phyloP scores from a whole-genome alignment of 495 filamentous ascomycete species.

The Schizothecium vesticola region DNA sequence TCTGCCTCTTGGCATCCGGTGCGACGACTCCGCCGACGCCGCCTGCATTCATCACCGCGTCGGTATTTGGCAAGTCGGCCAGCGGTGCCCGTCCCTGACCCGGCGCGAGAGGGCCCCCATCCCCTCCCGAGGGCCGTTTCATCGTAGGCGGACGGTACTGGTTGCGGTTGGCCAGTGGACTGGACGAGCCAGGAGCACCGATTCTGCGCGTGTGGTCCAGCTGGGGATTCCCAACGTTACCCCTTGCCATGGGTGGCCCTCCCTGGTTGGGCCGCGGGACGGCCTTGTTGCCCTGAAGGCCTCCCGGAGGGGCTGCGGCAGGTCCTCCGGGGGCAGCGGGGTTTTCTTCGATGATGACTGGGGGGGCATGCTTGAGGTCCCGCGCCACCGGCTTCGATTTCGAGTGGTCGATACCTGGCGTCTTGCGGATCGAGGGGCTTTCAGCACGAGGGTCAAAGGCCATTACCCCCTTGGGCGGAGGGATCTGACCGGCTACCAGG shows the following conservation, averaged over 20 bases:
- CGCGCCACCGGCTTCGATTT: slow-evolving; percentile 61
- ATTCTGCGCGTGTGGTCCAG: slow-evolving; percentile 64
- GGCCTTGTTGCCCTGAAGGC: not conserved
- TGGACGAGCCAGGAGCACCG: slow-evolving; percentile 60
- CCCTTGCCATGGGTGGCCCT: slow-evolving; percentile 21
- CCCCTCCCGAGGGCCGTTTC: slow-evolving; percentile 37
- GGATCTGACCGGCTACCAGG: slow-evolving; percentile 34
- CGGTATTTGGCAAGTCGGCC: slow-evolving; percentile 33
- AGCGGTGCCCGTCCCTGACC: slow-evolving; percentile 27
- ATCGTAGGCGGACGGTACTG: slow-evolving; percentile 55
- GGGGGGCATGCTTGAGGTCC: slow-evolving; percentile 37
- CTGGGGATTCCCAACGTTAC: slow-evolving; percentile 64
- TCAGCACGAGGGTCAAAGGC: slow-evolving; percentile 78
- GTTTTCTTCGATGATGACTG: slow-evolving; percentile 11
- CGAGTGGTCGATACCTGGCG: slow-evolving; percentile 78
- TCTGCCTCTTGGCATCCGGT: slow-evolving; percentile 39
- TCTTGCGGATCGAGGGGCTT: slow-evolving; percentile 83
- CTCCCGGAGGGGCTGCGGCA: not conserved
- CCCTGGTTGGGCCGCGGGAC: slow-evolving; percentile 1
- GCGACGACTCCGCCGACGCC: slow-evolving; percentile 11
- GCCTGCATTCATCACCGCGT: slow-evolving; percentile 17
- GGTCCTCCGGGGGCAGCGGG: not conserved
- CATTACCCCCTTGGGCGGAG: slow-evolving; percentile 39
- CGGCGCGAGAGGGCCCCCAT: not conserved
- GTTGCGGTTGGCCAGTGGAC: slow-evolving; percentile 53